phyloP scores from a whole-genome alignment of 1,139 yeast genomes.

The Hyphopichia burtonii region DNA sequence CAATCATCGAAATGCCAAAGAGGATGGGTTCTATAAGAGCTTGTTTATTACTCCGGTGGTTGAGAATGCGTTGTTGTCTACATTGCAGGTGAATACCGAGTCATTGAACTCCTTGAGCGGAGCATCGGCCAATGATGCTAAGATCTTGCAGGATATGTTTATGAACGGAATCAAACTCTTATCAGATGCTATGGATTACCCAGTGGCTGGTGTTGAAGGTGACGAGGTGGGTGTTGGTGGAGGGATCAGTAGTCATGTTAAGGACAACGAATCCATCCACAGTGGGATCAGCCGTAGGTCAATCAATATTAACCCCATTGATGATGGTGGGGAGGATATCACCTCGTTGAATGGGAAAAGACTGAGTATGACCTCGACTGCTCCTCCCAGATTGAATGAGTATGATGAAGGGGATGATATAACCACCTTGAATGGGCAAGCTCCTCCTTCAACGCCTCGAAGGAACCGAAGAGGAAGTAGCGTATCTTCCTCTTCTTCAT shows the following conservation, averaged over 20 bases:
- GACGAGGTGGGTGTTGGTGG: constrained; percentile 11
- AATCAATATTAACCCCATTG: constrained; percentile 4
- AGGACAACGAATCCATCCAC: constrained; percentile 1
- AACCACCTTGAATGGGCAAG: constrained; percentile 20
- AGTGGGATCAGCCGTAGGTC: neutral
- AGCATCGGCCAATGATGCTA: constrained; percentile 6
- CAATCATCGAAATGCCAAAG: constrained; percentile 16
- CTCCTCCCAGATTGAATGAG: constrained; percentile 5
- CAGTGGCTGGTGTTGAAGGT: constrained; percentile 6
- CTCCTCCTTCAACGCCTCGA: constrained; percentile 1
- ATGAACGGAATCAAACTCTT: constrained; percentile 20
- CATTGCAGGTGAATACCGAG: constrained; percentile 22
- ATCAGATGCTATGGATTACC: constrained; percentile 15
- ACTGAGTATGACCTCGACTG: constrained; percentile 7
- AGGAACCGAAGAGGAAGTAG: constrained; percentile 3
- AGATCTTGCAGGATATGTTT: constrained; percentile 18
- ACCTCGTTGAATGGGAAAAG: constrained; percentile 16
- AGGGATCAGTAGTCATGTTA: constrained; percentile 7
- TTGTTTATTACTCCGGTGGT: constrained; percentile 29
- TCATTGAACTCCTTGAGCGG: constrained; percentile 5
- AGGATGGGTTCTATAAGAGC: constrained; percentile 20
- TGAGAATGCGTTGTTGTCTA: constrained; percentile 21
- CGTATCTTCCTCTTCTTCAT: neutral
- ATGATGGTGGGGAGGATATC: constrained; percentile 24
- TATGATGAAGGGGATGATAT: constrained; percentile 31